Evolutionary conservation across 352 stramenopile species (phyloP), one percentile per base, ranked within the genome.

Genomic region (Globisporangium irregulare): DNA sequence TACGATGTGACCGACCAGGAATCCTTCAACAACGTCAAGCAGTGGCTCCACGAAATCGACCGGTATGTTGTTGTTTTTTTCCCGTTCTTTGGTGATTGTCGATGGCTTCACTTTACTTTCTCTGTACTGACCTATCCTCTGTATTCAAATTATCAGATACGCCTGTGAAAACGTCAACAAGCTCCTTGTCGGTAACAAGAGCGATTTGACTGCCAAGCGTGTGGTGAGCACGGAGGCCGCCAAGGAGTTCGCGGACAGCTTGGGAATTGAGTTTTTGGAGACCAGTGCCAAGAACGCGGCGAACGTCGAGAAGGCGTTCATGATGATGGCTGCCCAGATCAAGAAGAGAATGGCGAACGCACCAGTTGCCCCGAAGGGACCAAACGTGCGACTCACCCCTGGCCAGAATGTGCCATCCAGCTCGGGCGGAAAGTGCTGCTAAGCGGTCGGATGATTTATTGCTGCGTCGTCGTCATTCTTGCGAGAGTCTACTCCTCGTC

Each of bases 1-100:
- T 99, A 99, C 79, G 98, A 99, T 73, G 96, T 99, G 50, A 99
- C 98, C 62, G 96, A 99, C 81, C 85, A 94, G 51, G 95, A 98
- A 75, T 98, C 93, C 6, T 99, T 99, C 83, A 95, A 99, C 78
- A 97, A 99, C 73, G 96, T 99, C 27, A 99, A 98, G 82, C 95
- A 99, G 75, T 99, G 97, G 97, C 85, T 99, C 32, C 97, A 98
- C 70, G 95, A 98, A 67, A 92, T 93, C 58, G 83, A 93, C 79
- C 81, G 84, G 82, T 92, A 61, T 60, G 73, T 72, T 10, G 27
- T 32, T 32, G 27, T n/a, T 18, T 6, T 27, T 9, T 25, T 64
- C 12, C 20, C 46, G 18, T 10, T 6, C 3, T 14, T 9, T 55
- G 48, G 8, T 55, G 48, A 14, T 27, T 15, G n/a, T 8, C 4